phyloP scores from a whole-genome alignment of 352 stramenopile genomes.

The Phytophthora kernoviae region DNA sequence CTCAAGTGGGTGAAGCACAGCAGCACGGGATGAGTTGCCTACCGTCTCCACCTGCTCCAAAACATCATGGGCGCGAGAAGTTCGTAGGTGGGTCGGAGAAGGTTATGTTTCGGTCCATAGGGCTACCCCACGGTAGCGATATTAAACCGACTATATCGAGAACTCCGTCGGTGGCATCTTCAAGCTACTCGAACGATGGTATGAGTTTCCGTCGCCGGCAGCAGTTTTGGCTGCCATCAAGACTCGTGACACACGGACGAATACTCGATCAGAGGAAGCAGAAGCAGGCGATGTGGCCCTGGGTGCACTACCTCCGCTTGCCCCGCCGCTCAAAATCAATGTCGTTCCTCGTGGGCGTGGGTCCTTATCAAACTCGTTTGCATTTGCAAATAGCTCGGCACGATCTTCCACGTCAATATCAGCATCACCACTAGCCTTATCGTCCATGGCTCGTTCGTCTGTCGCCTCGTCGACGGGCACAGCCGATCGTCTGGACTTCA shows the following conservation, averaged over 20 bases:
- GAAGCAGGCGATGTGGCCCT: slow-evolving; percentile 32
- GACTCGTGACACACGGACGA: slow-evolving; percentile 19
- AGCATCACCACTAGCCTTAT: slow-evolving; percentile 18
- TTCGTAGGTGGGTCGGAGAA: neutral
- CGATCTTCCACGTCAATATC: slow-evolving; percentile 13
- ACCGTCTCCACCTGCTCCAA: neutral
- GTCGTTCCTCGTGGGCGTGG: slow-evolving; percentile 15
- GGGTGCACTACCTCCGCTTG: slow-evolving; percentile 18
- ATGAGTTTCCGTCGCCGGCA: slow-evolving; percentile 20
- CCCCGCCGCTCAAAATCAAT: slow-evolving; percentile 31
- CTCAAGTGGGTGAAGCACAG: neutral
- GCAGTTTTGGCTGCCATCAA: slow-evolving; percentile 33
- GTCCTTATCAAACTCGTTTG: slow-evolving; percentile 15
- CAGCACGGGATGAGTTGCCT: neutral
- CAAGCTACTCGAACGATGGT: slow-evolving; percentile 6
- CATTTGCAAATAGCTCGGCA: slow-evolving; percentile 4
- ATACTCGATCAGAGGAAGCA: slow-evolving; percentile 34
- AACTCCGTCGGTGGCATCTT: neutral
- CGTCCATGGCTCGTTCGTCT: slow-evolving; percentile 27
- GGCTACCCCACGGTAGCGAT: slow-evolving; percentile 7
- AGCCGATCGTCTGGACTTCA: slow-evolving; percentile 55
- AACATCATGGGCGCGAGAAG: neutral
- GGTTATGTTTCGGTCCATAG: slow-evolving; percentile 13
- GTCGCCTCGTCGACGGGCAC: slow-evolving; percentile 29
- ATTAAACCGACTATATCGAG: neutral